These are phyloP conservation scores for Aspergillus thermomutatus DNA, from an alignment of 2,329 filamentous ascomycete species.

Conservation along the genomic window DNA sequence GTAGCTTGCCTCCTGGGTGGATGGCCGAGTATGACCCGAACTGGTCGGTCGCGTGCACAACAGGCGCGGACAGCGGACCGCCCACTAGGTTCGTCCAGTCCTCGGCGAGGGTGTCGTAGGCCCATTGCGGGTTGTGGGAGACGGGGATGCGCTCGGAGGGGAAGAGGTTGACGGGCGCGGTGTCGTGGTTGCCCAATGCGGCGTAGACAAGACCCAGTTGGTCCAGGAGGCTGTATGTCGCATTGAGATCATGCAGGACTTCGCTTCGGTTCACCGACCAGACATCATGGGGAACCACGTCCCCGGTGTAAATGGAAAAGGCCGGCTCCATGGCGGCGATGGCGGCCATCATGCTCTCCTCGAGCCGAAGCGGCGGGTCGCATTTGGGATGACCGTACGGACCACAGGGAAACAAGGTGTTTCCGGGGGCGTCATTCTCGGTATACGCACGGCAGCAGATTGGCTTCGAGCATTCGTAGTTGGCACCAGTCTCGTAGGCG, in stretches of 20 bases:
- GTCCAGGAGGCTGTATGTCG: slow-evolving; percentile 49
- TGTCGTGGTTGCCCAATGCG: slow-evolving; percentile 58
- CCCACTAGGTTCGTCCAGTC: slow-evolving; percentile 49
- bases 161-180: slow-evolving; percentile 52
- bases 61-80: not conserved
- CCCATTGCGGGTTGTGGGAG: slow-evolving; percentile 47
- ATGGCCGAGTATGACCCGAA: slow-evolving; percentile 36
- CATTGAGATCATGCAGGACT: slow-evolving; percentile 37
- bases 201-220: slow-evolving; percentile 48
- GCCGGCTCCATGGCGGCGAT: slow-evolving; percentile 44
- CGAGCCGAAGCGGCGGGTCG: slow-evolving; percentile 50
- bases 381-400: slow-evolving; percentile 54
- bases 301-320: slow-evolving; percentile 60
- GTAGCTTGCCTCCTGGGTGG: slow-evolving; percentile 46
- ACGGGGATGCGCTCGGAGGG: slow-evolving; percentile 39
- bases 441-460: slow-evolving; percentile 58
- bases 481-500: slow-evolving; percentile 53
- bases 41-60: not conserved
- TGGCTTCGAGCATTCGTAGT: slow-evolving; percentile 55
- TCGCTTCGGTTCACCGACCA: slow-evolving; percentile 36
- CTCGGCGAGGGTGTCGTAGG: slow-evolving; percentile 49
- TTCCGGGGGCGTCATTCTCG: slow-evolving; percentile 46
- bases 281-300: slow-evolving; percentile 53
- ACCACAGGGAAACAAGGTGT: slow-evolving; percentile 50
- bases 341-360: slow-evolving; percentile 51